Percentiles rank a stretch among this genome's conserved stretches.
phyloP scores from a whole-genome alignment of 2,329 filamentous ascomycete genomes.

The Fusarium sp. region DNA sequence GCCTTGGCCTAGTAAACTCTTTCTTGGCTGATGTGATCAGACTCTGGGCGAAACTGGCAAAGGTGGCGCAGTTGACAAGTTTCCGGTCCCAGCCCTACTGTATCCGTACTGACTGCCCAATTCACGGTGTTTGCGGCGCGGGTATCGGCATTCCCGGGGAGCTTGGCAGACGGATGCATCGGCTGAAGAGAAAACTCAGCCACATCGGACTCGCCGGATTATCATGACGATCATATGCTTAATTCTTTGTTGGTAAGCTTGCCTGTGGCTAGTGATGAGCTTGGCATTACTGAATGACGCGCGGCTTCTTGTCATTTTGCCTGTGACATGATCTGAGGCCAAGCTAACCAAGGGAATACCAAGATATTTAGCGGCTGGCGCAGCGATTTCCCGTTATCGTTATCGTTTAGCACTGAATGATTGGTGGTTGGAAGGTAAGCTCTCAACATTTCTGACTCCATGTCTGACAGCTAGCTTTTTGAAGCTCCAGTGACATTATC shows the following conservation, averaged over 20 bases:
- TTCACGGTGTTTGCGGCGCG: constrained; percentile 6
- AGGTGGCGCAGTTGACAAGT: constrained; percentile 30
- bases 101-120: neutral
- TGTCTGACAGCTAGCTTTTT: neutral
- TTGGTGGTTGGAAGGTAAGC: neutral
- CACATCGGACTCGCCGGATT: constrained; percentile 24
- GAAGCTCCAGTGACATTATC: neutral
- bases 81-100: neutral
- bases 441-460: neutral
- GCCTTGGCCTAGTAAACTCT: constrained; percentile 10
- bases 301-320: constrained; percentile 9
- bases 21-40: constrained; percentile 40
- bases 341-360: constrained; percentile 4
- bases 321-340: neutral
- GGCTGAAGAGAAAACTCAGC: constrained; percentile 18
- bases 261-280: constrained; percentile 28
- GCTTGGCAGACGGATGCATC: constrained; percentile 40
- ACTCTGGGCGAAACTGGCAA: constrained; percentile 19
- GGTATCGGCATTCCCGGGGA: constrained; percentile 27
- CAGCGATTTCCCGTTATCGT: neutral
- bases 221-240: neutral
- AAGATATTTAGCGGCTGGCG: neutral
- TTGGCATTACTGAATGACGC: constrained; percentile 30
- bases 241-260: neutral
- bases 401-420: neutral